A percentile compares a stretch with the other conserved stretches of the same genome.
These are phyloP conservation scores for Pneumocystis carinii DNA, from an alignment of 1,139 yeast genomes.

Conservation along the genomic window DNA sequence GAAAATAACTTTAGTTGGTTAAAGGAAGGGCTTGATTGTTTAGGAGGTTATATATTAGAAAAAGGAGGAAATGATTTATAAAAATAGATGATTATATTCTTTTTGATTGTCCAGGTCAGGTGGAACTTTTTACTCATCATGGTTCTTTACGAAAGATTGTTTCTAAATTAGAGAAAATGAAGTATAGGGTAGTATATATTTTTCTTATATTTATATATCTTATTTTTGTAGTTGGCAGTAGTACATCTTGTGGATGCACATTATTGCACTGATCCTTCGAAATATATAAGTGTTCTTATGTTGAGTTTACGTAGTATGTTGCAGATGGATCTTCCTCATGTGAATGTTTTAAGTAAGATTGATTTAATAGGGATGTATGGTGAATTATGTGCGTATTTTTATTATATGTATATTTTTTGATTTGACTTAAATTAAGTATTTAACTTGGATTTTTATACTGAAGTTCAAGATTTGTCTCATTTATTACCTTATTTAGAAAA, in stretches of 20 bases:
- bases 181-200: neutral
- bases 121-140: constrained; percentile 85
- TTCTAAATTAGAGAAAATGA: constrained; percentile 43
- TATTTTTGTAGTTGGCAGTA: constrained; percentile 56
- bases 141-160: constrained; percentile 66
- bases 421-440: constrained; percentile 25
- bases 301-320: constrained; percentile 84
- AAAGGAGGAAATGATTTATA: constrained; percentile 18
- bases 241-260: constrained; percentile 79
- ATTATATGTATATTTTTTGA: neutral
- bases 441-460: constrained; percentile 72
- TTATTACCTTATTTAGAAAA: constrained; percentile 54
- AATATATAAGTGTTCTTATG: constrained; percentile 70
- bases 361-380: constrained; percentile 65
- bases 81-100: constrained; percentile 58
- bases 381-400: constrained; percentile 32
- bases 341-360: constrained; percentile 80
- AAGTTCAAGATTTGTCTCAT: constrained; percentile 67
- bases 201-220: neutral
- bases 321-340: constrained; percentile 80
- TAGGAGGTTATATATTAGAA: constrained; percentile 4
- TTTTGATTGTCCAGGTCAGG: constrained; percentile 87
- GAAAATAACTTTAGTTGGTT: constrained; percentile 45
- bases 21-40: constrained; percentile 69
- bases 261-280: constrained; percentile 74